Base-by-base conservation (phyloP, 129 eudicot species). In the Flaveria ramosissima region DNA sequence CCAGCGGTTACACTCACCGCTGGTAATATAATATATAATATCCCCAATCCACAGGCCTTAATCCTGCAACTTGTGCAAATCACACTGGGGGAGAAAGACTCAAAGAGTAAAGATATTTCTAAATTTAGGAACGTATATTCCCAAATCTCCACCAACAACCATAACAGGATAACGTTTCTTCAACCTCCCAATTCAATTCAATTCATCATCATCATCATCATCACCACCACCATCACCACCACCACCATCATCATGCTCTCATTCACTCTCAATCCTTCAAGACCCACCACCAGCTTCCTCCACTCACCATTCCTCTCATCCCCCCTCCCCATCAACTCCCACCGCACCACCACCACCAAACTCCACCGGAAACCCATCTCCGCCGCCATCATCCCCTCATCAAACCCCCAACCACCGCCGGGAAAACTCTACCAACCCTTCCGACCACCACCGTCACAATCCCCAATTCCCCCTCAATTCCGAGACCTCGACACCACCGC, bases 371-470 rank as follows among this genome's bases (percentile, higher is more conserved):
- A 68, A 65, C 78, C 82, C 68, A 77, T 86, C 68, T 78, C 88
- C 36, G 89, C 88, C 62, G 47, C 78, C 78, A 51, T 64, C 63
- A 80, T 73, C 81, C 80, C 88, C 56, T 30, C 88, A 78, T 48
- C 82, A 47, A 19, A 80, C 3, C 78, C 80, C 55, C 71, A 48
- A 0, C 71, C 15, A 0, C 85, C 55, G 2, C 86, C 76, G 12
- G 41, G 41, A 5, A 75, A 87, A 19, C 83, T 90, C 71, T 92
- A 92, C 89, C 96, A 92, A 21, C 94, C 98, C 59, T 92, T 80
- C 73, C 84, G 95, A 14, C 90, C 96, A 21, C 98, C 98, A 4
- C 86, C 91, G 1, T 96, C 98, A 1, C 89, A 89, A 7, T 74
- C 90, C 3, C 96, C 98, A 1, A 81, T 88, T 26, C 95, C 98